These are phyloP conservation scores for Claviceps sorghi DNA, from an alignment of 2,329 filamentous ascomycete genomes.

Conservation along the genomic window DNA sequence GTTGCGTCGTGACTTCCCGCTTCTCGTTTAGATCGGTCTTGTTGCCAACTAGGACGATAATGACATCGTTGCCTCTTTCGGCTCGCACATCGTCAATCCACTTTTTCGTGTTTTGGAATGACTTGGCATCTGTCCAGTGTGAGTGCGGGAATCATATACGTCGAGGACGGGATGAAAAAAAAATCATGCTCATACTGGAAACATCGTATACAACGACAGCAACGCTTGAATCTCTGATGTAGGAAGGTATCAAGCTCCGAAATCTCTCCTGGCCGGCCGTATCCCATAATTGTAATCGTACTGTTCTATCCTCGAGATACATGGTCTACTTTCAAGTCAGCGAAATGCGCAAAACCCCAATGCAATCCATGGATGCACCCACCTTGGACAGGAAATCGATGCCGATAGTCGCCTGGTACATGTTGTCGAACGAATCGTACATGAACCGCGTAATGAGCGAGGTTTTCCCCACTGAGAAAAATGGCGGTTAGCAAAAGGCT, in stretches of 20 bases:
- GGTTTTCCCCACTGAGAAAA: slow-evolving; percentile 74
- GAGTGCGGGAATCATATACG: not conserved
- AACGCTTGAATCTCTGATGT: slow-evolving; percentile 95
- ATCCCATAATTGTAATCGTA: slow-evolving; percentile 95
- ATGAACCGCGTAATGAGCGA: slow-evolving; percentile 98
- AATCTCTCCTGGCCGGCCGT: slow-evolving; percentile 96
- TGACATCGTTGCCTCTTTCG: slow-evolving; percentile 94
- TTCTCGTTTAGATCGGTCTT: slow-evolving; percentile 99
- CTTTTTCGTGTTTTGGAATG: slow-evolving; percentile 96
- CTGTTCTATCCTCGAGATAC: slow-evolving; percentile 97
- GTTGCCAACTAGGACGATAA: slow-evolving; percentile 96
- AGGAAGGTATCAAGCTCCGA: slow-evolving; percentile 90
- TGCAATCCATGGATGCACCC: slow-evolving; percentile 13
- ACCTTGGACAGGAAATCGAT: slow-evolving; percentile 99
- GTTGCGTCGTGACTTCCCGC: slow-evolving; percentile 87
- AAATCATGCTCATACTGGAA: slow-evolving; percentile 44
- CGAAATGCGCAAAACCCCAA: not conserved
- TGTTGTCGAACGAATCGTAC: slow-evolving; percentile 99
- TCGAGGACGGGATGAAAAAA: slow-evolving; percentile 5
- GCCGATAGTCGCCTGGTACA: slow-evolving; percentile 97
- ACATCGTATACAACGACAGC: slow-evolving; percentile 99
- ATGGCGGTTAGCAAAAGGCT: slow-evolving; percentile 11
- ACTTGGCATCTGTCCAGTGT: slow-evolving; percentile 56
- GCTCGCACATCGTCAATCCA: slow-evolving; percentile 98
- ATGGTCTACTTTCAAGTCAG: slow-evolving; percentile 48